These are phyloP conservation scores for Ustilago bromivora DNA, from an alignment of 1,284 basidiomycete genomes.

Conservation along the genomic window DNA sequence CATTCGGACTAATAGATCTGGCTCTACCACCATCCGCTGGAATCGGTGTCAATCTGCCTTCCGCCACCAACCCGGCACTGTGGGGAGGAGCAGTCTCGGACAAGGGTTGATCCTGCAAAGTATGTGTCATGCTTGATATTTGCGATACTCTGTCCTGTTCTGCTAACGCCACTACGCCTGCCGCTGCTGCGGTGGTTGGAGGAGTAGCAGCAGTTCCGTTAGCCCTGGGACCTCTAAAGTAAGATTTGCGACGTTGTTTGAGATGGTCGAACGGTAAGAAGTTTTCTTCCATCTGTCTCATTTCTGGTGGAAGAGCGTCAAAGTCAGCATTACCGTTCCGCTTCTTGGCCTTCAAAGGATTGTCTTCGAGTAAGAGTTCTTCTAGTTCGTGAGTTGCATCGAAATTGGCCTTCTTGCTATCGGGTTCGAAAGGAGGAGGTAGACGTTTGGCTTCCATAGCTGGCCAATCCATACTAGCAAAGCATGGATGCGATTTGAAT, in stretches of 20 bases:
- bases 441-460: conserved; percentile 80
- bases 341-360: conserved; percentile 93
- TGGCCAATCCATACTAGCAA: conserved; percentile 86
- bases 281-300: conserved; percentile 97
- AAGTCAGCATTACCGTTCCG: conserved; percentile 89
- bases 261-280: conserved; percentile 65
- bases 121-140: conserved; percentile 46
- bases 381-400: conserved; percentile 99
- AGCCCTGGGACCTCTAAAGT: conserved; percentile 43
- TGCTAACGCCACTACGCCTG: conserved; percentile 9
- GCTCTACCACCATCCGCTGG: too few species aligned
- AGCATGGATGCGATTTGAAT: conserved; percentile 86
- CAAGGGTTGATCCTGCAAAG: conserved; percentile 60
- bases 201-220: neutral
- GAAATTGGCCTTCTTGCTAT: conserved; percentile 98
- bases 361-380: conserved; percentile 93
- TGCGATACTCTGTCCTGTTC: conserved; percentile 46
- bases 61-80: neutral
- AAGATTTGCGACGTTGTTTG: conserved; percentile 59
- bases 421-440: conserved; percentile 88
- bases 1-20: neutral
- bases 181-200: neutral
- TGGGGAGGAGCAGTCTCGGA: conserved; percentile 43
- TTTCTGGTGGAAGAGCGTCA: conserved; percentile 85
- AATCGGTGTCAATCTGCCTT: conserved; percentile 14